These are phyloP conservation scores for Chlamydomonas sp. DNA, from an alignment of 139 green algal species.

Conservation along the genomic window DNA sequence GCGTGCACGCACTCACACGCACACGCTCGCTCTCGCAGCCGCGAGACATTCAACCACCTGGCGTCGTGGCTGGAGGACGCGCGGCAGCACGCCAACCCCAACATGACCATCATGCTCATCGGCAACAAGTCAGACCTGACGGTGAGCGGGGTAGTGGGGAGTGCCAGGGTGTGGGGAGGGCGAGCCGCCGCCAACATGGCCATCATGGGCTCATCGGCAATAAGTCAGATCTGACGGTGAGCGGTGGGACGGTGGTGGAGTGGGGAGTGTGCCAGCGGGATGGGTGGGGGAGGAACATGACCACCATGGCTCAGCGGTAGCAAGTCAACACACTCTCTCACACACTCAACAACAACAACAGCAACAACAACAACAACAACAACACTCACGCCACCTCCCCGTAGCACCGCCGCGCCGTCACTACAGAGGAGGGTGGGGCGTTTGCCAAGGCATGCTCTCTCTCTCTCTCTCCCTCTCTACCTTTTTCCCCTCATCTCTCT, in stretches of 20 bases:
- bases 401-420: constrained; percentile 85
- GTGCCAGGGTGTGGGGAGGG: too few species aligned
- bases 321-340: too few species aligned
- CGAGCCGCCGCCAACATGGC: constrained; percentile 99
- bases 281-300: constrained; percentile 99
- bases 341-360: too few species aligned
- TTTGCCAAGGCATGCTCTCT: too few species aligned
- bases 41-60: constrained; percentile 97
- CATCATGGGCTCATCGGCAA: constrained; percentile 99
- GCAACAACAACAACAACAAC: too few species aligned
- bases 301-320: constrained; percentile 99
- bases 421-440: constrained; percentile 92
- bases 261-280: too few species aligned
- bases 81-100: constrained; percentile 95
- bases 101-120: constrained; percentile 99
- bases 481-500: too few species aligned
- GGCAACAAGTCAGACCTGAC: constrained; percentile 97
- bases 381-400: too few species aligned
- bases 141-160: too few species aligned
- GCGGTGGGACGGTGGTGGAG: too few species aligned
- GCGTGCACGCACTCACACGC: background rate
- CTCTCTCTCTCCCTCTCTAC: too few species aligned
- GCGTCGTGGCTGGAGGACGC: constrained; percentile 97
- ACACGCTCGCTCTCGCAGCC: constrained; percentile 33
- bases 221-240: constrained; percentile 89